A percentile compares a stretch with the other conserved stretches of the same genome.
phyloP scores from a whole-genome alignment of 805 yeast species.

The Lipomyces mesembrius region DNA sequence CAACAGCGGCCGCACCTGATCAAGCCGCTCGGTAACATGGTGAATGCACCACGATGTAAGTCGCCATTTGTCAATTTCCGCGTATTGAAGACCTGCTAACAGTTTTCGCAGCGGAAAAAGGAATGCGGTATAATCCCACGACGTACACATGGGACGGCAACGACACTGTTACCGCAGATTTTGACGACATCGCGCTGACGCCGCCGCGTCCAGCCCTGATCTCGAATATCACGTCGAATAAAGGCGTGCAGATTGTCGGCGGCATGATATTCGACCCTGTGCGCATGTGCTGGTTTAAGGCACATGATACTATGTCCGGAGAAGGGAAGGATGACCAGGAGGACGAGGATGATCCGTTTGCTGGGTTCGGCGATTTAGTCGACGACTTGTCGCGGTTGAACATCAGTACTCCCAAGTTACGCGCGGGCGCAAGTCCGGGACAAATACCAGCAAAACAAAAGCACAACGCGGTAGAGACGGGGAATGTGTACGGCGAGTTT shows the following conservation, averaged over 20 bases:
- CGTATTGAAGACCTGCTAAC: not conserved
- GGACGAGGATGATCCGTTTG: constrained; percentile 44
- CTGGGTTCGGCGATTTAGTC: constrained; percentile 30
- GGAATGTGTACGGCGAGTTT: constrained; percentile 37
- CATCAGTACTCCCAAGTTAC: constrained; percentile 5
- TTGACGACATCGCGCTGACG: constrained; percentile 49
- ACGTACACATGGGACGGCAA: constrained; percentile 68
- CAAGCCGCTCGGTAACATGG: constrained; percentile 33
- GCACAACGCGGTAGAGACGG: not conserved
- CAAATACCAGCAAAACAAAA: not conserved
- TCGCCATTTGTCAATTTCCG: not conserved
- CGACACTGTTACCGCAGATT: constrained; percentile 58
- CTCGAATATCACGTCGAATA: constrained; percentile 38
- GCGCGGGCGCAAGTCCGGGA: not conserved
- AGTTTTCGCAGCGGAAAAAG: constrained; percentile 35
- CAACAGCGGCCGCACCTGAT: constrained; percentile 37
- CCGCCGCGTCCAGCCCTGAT: constrained; percentile 47
- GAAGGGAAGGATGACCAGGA: constrained; percentile 56
- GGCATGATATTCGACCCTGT: constrained; percentile 66
- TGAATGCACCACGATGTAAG: constrained; percentile 23
- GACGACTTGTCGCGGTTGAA: constrained; percentile 17
- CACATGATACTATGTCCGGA: constrained; percentile 47
- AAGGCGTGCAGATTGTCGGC: constrained; percentile 53
- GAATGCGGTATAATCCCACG: constrained; percentile 60
- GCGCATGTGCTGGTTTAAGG: constrained; percentile 62